These are phyloP conservation scores for Sarocladium oryzae DNA, from an alignment of 2,329 filamentous ascomycete genomes.

Conservation along the genomic window DNA sequence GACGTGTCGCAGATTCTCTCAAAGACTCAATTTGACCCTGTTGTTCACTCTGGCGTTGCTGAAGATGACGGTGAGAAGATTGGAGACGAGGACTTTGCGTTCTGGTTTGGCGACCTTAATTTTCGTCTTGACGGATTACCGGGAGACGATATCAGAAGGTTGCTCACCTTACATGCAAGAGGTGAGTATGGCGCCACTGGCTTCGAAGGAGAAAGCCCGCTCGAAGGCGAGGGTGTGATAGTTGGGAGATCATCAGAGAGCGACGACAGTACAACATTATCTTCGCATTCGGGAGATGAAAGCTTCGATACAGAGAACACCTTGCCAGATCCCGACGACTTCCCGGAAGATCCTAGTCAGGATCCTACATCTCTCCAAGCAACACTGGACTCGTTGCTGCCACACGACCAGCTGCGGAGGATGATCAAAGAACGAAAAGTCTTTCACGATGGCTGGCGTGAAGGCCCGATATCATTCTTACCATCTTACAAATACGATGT, in stretches of 20 bases:
- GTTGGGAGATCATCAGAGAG: conserved; percentile 38
- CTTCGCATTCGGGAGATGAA: conserved; percentile 25
- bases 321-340: conserved; percentile 59
- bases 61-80: conserved; percentile 64
- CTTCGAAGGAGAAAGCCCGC: conserved; percentile 21
- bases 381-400: conserved; percentile 77
- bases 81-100: conserved; percentile 86
- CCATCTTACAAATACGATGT: conserved; percentile 98
- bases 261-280: conserved; percentile 33
- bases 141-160: conserved; percentile 79
- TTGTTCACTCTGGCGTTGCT: conserved; percentile 57
- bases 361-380: conserved; percentile 85
- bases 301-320: conserved; percentile 34
- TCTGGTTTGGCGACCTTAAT: conserved; percentile 96
- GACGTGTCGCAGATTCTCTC: conserved; percentile 73
- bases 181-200: conserved; percentile 58
- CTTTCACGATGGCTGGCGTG: conserved; percentile 87
- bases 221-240: conserved; percentile 45
- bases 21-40: conserved; percentile 71
- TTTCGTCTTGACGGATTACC: conserved; percentile 85
- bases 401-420: conserved; percentile 78
- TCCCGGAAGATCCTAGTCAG: conserved; percentile 58
- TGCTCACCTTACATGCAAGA: conserved; percentile 75
- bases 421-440: conserved; percentile 70
- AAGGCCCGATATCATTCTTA: conserved; percentile 81